Percentiles rank a stretch among this genome's conserved stretches.
phyloP scores from a whole-genome alignment of 2,329 filamentous ascomycete genomes.

The Celoporthe dispersa region DNA sequence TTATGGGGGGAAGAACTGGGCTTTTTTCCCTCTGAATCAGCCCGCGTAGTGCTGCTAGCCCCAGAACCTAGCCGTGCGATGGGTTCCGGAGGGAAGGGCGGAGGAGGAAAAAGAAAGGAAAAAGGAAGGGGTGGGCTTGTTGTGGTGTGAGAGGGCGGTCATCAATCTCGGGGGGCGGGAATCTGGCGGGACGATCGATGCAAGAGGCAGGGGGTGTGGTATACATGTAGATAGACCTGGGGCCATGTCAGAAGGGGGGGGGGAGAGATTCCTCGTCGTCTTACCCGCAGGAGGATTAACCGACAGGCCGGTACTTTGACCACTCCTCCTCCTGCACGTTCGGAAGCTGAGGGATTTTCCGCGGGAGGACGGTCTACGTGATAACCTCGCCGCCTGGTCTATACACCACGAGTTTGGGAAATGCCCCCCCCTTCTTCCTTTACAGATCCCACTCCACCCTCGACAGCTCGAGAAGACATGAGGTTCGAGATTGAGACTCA shows the following conservation, averaged over 20 bases:
- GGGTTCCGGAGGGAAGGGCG: background rate
- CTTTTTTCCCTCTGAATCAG: background rate
- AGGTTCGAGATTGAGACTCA: background rate
- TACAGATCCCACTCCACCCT: background rate
- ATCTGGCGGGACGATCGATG: background rate
- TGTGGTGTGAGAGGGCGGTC: background rate
- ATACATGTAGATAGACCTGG: background rate
- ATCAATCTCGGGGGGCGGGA: background rate
- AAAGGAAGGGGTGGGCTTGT: background rate
- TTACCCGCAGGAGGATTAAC: slow-evolving; percentile 1
- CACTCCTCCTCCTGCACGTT: background rate
- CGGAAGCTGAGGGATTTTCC: background rate
- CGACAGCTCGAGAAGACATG: background rate
- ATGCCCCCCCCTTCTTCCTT: background rate
- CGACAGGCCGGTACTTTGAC: background rate
- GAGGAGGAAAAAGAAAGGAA: no score
- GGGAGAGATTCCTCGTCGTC: background rate
- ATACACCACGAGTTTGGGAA: background rate
- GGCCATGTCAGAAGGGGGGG: background rate
- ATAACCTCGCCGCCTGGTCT: background rate
- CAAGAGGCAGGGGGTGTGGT: background rate
- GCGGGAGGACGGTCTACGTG: background rate
- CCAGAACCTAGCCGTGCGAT: background rate
- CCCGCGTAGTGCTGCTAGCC: background rate
- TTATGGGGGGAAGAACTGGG: background rate